Conservation (phyloP, 371 early-diverging fungal genomes). For the Chytridiales sp. region DNA sequence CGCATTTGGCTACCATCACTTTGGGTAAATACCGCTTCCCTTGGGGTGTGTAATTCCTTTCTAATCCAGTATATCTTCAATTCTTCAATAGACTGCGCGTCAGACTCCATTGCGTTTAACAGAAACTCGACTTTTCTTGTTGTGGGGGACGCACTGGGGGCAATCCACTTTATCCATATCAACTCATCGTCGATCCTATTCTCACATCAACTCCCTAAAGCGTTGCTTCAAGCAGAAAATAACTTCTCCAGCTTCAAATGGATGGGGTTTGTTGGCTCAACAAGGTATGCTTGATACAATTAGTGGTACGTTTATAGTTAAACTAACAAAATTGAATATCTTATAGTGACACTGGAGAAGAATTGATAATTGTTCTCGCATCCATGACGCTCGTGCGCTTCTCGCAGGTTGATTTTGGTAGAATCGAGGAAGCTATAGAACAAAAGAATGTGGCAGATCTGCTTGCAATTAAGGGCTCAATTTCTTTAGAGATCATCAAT, state of each 20-base stretch:
- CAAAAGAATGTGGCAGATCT: constrained; percentile 14
- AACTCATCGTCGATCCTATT: constrained; percentile 19
- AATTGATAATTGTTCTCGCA: constrained; percentile 30
- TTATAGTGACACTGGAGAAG: constrained; percentile 23
- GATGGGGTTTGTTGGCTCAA: no score
- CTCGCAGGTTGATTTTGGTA: constrained; percentile 31
- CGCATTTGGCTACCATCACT: no score
- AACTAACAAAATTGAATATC: no score
- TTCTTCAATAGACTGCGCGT: constrained; percentile 19
- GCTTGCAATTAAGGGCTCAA: constrained; percentile 5
- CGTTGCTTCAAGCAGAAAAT: not conserved
- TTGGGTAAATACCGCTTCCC: no score
- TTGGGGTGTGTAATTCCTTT: no score
- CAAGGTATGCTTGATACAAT: no score
- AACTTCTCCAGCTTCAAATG: no score
- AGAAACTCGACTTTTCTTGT: constrained; percentile 26
- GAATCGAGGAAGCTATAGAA: constrained; percentile 21
- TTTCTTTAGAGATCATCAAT: constrained; percentile 14
- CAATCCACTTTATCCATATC: constrained; percentile 41
- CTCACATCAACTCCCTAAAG: constrained; percentile 20
- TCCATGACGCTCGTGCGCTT: constrained; percentile 24
- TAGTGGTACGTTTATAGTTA: no score
- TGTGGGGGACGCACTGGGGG: constrained; percentile 31
- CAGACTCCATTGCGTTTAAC: constrained; percentile 24
- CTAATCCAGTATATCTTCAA: no score